Evolutionary conservation across 768 basidiomycete genomes (phyloP).

Genomic region (Flagelloscypha sp.): DNA sequence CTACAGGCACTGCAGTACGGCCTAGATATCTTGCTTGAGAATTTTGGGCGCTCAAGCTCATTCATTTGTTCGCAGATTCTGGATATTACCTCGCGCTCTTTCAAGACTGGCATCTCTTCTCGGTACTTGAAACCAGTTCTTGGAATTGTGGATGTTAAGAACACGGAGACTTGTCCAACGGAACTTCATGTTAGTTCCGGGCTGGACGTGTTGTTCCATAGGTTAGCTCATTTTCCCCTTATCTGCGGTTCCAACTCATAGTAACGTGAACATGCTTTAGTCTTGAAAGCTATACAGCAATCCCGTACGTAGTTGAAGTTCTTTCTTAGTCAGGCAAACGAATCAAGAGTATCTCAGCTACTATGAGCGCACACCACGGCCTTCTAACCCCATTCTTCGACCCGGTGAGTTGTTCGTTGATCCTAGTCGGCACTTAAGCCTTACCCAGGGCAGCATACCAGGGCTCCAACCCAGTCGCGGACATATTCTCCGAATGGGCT

Average conservation of each 20-base stretch:
- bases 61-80: no score
- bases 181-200: slow-evolving; percentile 92
- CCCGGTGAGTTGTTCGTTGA: no score
- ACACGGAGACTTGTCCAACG: slow-evolving; percentile 88
- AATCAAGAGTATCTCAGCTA: slow-evolving; percentile 41
- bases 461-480: slow-evolving; percentile 89
- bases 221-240: no score
- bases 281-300: slow-evolving; percentile 91
- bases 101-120: slow-evolving; percentile 96
- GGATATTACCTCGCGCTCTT: slow-evolving; percentile 82
- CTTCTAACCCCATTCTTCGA: slow-evolving; percentile 80
- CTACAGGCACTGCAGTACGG: slow-evolving; percentile 90
- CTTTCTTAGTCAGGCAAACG: slow-evolving; percentile 8
- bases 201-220: slow-evolving; percentile 92
- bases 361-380: slow-evolving; percentile 82
- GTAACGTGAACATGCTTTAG: no score
- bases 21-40: no score
- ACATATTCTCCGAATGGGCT: slow-evolving; percentile 95
- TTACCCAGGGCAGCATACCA: no score
- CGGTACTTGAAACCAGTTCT: slow-evolving; percentile 86
- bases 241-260: no score
- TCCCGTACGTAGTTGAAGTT: slow-evolving; percentile 52
- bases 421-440: no score
- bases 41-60: no score
- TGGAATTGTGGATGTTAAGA: slow-evolving; percentile 81